Percentiles rank a stretch among this genome's conserved stretches.
Conservation (phyloP, 305 asterid genomes). For the Solanum hybrid region DNA sequence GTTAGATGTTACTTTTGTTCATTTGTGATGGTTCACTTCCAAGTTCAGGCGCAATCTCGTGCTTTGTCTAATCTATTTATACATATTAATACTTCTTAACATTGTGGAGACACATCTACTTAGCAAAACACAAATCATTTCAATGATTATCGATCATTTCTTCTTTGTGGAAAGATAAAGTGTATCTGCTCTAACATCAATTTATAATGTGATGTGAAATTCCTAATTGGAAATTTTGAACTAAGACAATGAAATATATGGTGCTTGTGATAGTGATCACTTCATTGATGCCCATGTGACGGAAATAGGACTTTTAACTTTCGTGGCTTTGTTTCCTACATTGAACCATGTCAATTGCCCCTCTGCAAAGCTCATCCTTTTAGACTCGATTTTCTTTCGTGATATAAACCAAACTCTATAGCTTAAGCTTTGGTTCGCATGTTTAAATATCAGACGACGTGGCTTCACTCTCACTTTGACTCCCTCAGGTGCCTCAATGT, state of each 20-base stretch:
- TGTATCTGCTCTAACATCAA: not conserved
- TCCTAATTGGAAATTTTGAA: not conserved
- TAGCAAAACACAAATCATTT: not conserved
- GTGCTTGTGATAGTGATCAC: slow-evolving; percentile 11
- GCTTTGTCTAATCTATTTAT: not conserved
- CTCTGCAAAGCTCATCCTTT: slow-evolving; percentile 27
- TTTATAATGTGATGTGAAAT: not conserved
- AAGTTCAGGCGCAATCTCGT: not conserved
- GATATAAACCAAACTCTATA: slow-evolving; percentile 62
- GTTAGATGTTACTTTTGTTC: not conserved
- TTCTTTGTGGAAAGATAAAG: not conserved
- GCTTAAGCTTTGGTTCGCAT: slow-evolving; percentile 45
- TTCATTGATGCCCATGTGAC: slow-evolving; percentile 60
- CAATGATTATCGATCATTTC: not conserved
- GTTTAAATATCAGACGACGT: slow-evolving; percentile 41
- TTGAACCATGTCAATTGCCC: slow-evolving; percentile 76
- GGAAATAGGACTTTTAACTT: slow-evolving; percentile 77
- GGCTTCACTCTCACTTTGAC: slow-evolving; percentile 65
- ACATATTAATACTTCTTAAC: not conserved
- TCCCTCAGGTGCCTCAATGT: slow-evolving; percentile 62
- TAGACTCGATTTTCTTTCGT: slow-evolving; percentile 22
- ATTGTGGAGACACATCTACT: not conserved
- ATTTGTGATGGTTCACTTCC: not conserved
- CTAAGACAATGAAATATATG: not conserved
- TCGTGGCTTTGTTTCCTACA: slow-evolving; percentile 21